Evolutionary conservation across 2,329 filamentous ascomycete species (phyloP).

Genomic region (Neonectria faginata): DNA sequence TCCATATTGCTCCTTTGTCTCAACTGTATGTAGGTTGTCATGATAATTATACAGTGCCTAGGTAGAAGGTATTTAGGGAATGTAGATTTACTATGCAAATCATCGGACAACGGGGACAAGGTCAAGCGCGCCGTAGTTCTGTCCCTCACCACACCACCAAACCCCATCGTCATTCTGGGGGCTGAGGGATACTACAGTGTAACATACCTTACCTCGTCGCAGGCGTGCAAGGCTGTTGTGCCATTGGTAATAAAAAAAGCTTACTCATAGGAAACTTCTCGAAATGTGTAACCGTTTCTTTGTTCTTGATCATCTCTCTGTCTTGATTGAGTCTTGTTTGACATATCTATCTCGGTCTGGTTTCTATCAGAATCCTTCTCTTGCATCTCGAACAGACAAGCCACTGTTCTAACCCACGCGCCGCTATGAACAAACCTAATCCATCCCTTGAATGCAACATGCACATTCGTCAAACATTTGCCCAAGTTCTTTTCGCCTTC

Average conservation of each 20-base stretch:
- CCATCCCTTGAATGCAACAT: constrained; percentile 4
- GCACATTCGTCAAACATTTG: not conserved
- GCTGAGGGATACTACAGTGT: not conserved
- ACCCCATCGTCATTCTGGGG: not conserved
- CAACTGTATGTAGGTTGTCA: not conserved
- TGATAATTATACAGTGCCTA: too few relatives aligned
- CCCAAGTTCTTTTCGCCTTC: constrained; percentile 14
- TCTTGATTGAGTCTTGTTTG: not conserved
- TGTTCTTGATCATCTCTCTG: not conserved
- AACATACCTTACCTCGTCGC: not conserved
- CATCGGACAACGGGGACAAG: not conserved
- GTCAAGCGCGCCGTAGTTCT: not conserved
- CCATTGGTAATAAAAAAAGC: not conserved
- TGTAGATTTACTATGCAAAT: not conserved
- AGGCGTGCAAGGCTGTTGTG: not conserved
- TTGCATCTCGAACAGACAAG: not conserved
- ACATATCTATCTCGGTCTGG: constrained; percentile 2
- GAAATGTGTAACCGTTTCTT: not conserved
- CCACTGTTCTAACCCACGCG: not conserved
- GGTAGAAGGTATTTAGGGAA: too few relatives aligned
- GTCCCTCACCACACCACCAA: not conserved
- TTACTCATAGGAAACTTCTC: not conserved
- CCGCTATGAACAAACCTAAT: not conserved
- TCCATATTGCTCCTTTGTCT: not conserved
- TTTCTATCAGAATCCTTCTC: constrained; percentile 18